Base-by-base conservation (phyloP, 2,329 filamentous ascomycete species). In the Alternaria tenuissima region DNA sequence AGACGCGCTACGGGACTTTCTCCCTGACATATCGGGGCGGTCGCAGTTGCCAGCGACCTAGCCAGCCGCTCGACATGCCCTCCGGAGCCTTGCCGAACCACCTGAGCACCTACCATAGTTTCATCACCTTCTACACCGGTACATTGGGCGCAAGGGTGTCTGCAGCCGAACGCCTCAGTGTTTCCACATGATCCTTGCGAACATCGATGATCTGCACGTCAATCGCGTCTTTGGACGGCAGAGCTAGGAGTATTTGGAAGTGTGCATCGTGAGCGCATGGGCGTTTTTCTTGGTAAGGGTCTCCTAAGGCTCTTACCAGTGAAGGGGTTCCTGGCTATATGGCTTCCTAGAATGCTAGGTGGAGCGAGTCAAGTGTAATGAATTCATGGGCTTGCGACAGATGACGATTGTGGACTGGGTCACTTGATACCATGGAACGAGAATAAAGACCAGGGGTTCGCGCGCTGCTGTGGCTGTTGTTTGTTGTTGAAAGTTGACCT, bases 11-110 rank as follows among this genome's bases (percentile, higher is more conserved):
- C 52, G 20, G 57, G 52, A 38, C 39, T 22, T 49, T 51, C 44
- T 48, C 52, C 53, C 46, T 49, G 46, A 24, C 46, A 49, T 49
- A 11, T 36, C 30, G 32, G 52, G 34, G 47, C 43, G 44, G 34
- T 49, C 46, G 48, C 48, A 39, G 20, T 26, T 48, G 28, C 39
- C 26, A 28, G 24, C 18, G 22, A 47, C 42, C 52, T 47, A 41
- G 52, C 53, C 46, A 39, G 57, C 57, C 57, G 57, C 57, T 59
- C 57, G 57, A 59, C 57, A 56, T 59, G 57, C 57, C 57, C 57
- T 59, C 55, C 57, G 53, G 52, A 56, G 57, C 52, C 38, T 56
- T 56, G 46, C 52, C 57, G 52, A 59, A 59, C 57, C 44, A 43
- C 55, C 28, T 49, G 46, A 49, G 46, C 46, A 49, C 46, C 30